Conservation (phyloP, 129 eudicot genomes). For the Logfia minima region DNA sequence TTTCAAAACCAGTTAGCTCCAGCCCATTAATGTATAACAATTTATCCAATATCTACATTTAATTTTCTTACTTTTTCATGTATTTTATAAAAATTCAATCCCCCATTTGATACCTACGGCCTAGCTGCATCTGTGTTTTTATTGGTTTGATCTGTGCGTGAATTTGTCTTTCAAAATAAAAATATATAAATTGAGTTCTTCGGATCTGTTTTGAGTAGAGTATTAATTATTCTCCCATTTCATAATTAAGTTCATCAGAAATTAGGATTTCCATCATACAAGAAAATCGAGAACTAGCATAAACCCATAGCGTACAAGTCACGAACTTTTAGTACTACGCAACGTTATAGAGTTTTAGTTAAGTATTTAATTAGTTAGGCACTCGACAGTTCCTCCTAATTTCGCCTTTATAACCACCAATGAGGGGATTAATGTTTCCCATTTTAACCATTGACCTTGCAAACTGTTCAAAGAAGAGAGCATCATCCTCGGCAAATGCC, state of each 20-base stretch:
- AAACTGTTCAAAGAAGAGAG: conserved; percentile 61
- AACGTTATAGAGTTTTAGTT: not conserved
- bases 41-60: no score
- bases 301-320: conserved; percentile 2
- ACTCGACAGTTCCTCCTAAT: conserved; percentile 68
- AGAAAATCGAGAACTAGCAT: conserved; percentile 16
- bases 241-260: conserved; percentile 16
- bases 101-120: not conserved
- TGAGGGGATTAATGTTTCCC: conserved; percentile 66
- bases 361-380: conserved; percentile 35
- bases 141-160: no score
- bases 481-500: conserved; percentile 57
- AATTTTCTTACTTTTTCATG: no score
- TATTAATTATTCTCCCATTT: conserved; percentile 8
- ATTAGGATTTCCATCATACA: conserved; percentile 19
- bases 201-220: conserved; percentile 2
- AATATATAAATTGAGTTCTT: not conserved
- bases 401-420: conserved; percentile 68
- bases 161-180: no score
- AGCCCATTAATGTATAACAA: not conserved
- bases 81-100: not conserved
- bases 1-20: conserved; percentile 27
- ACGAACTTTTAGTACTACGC: conserved; percentile 7
- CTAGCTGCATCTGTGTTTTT: no score
- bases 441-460: conserved; percentile 68